Conservation (phyloP, 75 land plant species). For the Azolla pinnata region DNA sequence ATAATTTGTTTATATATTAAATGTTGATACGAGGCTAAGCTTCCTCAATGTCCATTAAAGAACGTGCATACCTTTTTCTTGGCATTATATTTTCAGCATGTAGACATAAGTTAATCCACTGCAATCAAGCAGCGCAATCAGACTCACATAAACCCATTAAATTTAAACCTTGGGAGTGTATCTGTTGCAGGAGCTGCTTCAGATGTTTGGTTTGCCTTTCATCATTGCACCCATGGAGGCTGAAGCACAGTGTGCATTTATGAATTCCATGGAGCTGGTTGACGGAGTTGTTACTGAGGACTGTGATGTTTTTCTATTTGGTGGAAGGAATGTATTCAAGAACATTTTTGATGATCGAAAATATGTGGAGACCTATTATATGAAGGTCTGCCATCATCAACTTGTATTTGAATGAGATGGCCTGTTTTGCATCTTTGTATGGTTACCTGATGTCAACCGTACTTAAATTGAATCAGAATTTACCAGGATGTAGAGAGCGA, state of each 20-base stretch:
- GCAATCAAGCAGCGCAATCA: no score
- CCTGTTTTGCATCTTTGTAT: background rate
- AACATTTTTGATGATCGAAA: slow-evolving; percentile 96
- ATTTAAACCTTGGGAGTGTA: background rate
- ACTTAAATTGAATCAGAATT: no score
- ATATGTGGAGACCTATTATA: slow-evolving; percentile 94
- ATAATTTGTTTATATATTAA: no score
- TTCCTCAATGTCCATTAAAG: no score
- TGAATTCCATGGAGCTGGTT: slow-evolving; percentile 67
- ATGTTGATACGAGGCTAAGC: no score
- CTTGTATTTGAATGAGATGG: background rate
- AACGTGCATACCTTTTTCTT: no score
- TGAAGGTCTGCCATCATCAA: slow-evolving; percentile 52
- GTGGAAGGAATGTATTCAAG: slow-evolving; percentile 87
- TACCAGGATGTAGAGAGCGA: slow-evolving; percentile 85
- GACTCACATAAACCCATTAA: no score
- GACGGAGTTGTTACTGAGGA: slow-evolving; percentile 99
- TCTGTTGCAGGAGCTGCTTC: slow-evolving; percentile 79
- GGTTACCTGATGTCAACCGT: background rate
- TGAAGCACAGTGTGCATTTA: slow-evolving; percentile 95
- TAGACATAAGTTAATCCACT: no score
- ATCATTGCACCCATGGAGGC: slow-evolving; percentile 99
- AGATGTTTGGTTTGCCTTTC: slow-evolving; percentile 97
- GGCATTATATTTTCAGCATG: no score
- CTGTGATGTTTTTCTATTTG: slow-evolving; percentile 92